Evolutionary conservation across 495 filamentous ascomycete species (phyloP), one percentile per base, ranked within the genome.

Genomic region (Xylaria grammica): DNA sequence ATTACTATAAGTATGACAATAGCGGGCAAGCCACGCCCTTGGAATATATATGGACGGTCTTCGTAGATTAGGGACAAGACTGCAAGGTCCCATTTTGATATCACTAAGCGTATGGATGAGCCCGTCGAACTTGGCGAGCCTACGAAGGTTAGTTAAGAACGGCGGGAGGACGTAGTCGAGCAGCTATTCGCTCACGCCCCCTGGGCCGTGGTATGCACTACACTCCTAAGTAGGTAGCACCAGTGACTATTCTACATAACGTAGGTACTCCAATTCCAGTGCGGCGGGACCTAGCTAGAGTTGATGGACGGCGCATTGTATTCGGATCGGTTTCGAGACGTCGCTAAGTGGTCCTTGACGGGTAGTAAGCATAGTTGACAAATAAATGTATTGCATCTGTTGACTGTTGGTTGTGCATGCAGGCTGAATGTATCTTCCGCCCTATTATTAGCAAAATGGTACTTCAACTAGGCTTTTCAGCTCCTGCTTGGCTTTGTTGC

Each of bases 351-450:
- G n/a, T 38, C 24, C 24, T 58, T 42, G 54, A 32, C 24, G 9
- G 56, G 52, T 59, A 59, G 56, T 59, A 59, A 59, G 56, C 56
- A 59, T 24, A 8, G 2, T 59, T 59, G 56, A 59, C 56, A 59
- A 59, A 59, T 59, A 17, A 4, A 19, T n/a, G 38, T 34, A 42
- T 38, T 34, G 11, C 40, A 51, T 51, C 45, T 22, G 22, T 24
- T 20, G n/a, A n/a, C n/a, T n/a, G n/a, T n/a, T n/a, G n/a, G n/a
- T n/a, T n/a, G 29, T 58, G 54, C 55, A 45, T 22, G 24, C 29
- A 17, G 54, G 15, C 5, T 36, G 42, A 20, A 26, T 27, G 45
- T 51, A 60, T 40, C 19, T 32, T 60, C 30, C 30, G 24, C 30
- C 58, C 45, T 60, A 60, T 60, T 60, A 24, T 60, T 60, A 60